phyloP scores from a whole-genome alignment of 2,329 filamentous ascomycete species.

The Claviceps purpurea region DNA sequence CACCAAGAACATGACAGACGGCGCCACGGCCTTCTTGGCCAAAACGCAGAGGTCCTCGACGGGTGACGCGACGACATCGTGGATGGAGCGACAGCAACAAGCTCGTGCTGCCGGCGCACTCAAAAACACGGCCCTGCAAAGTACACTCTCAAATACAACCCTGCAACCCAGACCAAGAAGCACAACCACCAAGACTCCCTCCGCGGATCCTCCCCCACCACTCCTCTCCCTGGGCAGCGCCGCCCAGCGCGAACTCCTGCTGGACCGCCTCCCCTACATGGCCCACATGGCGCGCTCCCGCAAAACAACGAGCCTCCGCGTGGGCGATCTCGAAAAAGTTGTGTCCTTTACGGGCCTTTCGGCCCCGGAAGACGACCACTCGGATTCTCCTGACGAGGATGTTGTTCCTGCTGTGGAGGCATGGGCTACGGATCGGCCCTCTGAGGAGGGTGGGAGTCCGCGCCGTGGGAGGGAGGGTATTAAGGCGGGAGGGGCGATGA shows the following conservation, averaged over 20 bases:
- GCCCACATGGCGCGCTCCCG: conserved; percentile 44
- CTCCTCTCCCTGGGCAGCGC: conserved; percentile 49
- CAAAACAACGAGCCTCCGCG: conserved; percentile 24
- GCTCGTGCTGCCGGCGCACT: conserved; percentile 1
- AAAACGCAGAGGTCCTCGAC: conserved; percentile 21
- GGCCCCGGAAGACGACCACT: conserved; percentile 26
- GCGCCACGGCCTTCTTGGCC: conserved; percentile 33
- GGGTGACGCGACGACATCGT: conserved; percentile 14
- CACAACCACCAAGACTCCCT: too few relatives aligned
- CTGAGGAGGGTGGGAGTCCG: conserved; percentile 35
- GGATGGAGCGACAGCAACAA: conserved; percentile 22
- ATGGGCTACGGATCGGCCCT: conserved; percentile 50
- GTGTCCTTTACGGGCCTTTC: conserved; percentile 51
- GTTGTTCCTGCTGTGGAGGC: conserved; percentile 28
- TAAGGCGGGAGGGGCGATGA: conserved; percentile 21
- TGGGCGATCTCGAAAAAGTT: conserved; percentile 52
- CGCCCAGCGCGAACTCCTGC: conserved; percentile 58
- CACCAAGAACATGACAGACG: conserved; percentile 27
- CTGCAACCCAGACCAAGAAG: too few relatives aligned
- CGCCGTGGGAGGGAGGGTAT: conserved; percentile 31
- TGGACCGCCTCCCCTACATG: conserved; percentile 82
- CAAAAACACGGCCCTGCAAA: background rate
- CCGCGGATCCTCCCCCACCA: conserved; percentile 10
- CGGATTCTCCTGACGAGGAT: conserved; percentile 23
- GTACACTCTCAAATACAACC: too few relatives aligned